Percentiles rank a stretch among this genome's conserved stretches.
phyloP scores from a whole-genome alignment of 108 stramenopile genomes.

The Nitzschia sp. region DNA sequence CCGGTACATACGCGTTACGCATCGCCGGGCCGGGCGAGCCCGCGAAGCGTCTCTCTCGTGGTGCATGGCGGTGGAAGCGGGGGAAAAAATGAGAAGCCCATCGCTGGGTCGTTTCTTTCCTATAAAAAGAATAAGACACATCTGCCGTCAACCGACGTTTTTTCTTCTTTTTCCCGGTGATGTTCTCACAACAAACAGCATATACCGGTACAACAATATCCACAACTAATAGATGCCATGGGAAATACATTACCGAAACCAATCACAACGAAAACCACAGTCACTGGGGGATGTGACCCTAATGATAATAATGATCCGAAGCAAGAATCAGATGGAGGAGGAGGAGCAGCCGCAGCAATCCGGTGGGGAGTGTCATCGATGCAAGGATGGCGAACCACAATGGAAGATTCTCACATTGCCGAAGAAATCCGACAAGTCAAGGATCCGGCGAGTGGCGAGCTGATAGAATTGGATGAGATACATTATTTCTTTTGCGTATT shows the following conservation, averaged over 20 bases:
- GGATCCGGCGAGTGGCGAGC: background rate
- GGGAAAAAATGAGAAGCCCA: too few species aligned
- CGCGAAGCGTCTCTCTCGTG: too few species aligned
- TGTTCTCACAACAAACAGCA: too few species aligned
- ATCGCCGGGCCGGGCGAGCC: too few species aligned
- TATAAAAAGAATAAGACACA: too few species aligned
- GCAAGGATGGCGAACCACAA: conserved; percentile 88
- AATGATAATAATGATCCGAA: too few species aligned
- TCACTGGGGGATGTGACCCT: background rate
- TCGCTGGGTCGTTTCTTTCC: too few species aligned
- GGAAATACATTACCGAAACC: conserved; percentile 16
- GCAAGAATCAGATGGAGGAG: background rate
- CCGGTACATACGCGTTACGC: too few species aligned
- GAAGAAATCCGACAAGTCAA: background rate
- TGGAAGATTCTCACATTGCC: conserved; percentile 82
- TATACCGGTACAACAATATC: too few species aligned
- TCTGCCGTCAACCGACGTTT: too few species aligned
- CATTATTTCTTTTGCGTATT: conserved; percentile 76
- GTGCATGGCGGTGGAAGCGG: too few species aligned
- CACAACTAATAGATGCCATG: background rate
- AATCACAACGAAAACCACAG: conserved; percentile 5
- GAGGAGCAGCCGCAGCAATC: conserved; percentile 5
- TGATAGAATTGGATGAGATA: background rate
- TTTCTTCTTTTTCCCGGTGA: too few species aligned
- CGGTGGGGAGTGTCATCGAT: conserved; percentile 73